Base-by-base conservation (phyloP, 805 yeast species). In the Wickerhamomyces sydowiorum region DNA sequence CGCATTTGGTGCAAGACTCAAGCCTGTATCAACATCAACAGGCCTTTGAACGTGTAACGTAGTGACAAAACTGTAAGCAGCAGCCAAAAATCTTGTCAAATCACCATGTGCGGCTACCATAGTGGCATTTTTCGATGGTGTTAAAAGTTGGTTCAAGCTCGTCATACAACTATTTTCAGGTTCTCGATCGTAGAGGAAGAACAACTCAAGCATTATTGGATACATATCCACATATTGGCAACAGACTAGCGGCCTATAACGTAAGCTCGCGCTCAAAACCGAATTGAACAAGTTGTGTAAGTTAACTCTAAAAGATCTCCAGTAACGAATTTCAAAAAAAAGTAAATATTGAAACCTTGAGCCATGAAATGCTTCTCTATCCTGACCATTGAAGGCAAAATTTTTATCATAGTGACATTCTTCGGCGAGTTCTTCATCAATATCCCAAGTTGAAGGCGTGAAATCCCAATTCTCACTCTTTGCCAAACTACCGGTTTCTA, bases 141-240 rank as follows among this genome's bases (percentile, higher is more conserved):
- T 86, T 57, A 86, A 86, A 5, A 88, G 62, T 60, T 88, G 96
- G 0, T 95, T 82, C 6, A 88, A 57, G 18, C 78, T 72, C 14
- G 81, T 71, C 72, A 87, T 73, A n/a, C 82, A 69, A 25, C 86
- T 84, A 49, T 72, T 66, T 50, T 88, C 96, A 0, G 95, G 91
- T 48, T 87, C 95, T 39, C 89, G 69, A 50, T 88, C 96, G 37
- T 74, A 64, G 0, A 73, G 64, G 37, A 86, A 69, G 50, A 81
- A 86, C 66, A 83, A 68, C 47, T 86, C 86, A 1, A 85, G 78
- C 14, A 86, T 62, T 8, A 76, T 72, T 0, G 95, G 90, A 58
- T 91, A 91, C 0, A 88, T 67, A 51, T 88, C 95, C 34, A 88
- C 84, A 54, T 88, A 89, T 51, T 88, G 91, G 31, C 76, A 73